Evolutionary conservation across 1,284 basidiomycete genomes (phyloP).

Genomic region (Malassezia restricta): DNA sequence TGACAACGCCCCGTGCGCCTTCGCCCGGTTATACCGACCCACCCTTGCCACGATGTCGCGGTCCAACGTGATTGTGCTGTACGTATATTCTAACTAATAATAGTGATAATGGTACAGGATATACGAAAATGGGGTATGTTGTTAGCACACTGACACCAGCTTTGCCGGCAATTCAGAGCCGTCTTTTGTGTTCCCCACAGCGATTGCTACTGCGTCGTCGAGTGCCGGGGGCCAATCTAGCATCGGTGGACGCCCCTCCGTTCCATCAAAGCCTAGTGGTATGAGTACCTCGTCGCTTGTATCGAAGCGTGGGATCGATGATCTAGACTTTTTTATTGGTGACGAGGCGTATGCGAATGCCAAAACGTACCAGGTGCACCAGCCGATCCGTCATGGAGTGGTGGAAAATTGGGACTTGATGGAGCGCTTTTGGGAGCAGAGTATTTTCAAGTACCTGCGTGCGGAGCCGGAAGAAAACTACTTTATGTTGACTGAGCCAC

Average conservation of each 20-base stretch:
- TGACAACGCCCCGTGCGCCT: constrained; percentile 3
- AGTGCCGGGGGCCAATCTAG: constrained; percentile 17
- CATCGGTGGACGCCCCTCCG: constrained; percentile 54
- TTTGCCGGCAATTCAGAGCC: constrained; percentile 98
- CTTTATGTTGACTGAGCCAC: constrained; percentile 93
- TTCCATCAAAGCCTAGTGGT: constrained; percentile 63
- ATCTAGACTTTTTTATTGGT: constrained; percentile 98
- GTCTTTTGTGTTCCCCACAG: constrained; percentile 56
- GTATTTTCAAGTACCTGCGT: constrained; percentile 97
- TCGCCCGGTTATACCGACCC: not conserved
- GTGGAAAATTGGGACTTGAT: constrained; percentile 99
- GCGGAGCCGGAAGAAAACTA: constrained; percentile 99
- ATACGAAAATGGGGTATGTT: constrained; percentile 85
- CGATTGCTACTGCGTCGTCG: constrained; percentile 41
- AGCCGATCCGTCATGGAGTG: constrained; percentile 93
- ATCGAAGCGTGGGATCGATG: constrained; percentile 92
- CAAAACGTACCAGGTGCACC: constrained; percentile 81
- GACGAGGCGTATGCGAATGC: constrained; percentile 91
- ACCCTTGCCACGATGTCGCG: constrained; percentile 27
- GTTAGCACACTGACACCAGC: constrained; percentile 49
- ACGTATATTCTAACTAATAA: constrained; percentile 40
- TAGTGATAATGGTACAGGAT: constrained; percentile 95
- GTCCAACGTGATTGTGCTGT: constrained; percentile 43
- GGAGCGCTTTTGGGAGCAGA: constrained; percentile 99
- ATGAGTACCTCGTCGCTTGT: constrained; percentile 49